A percentile compares a stretch with the other conserved stretches of the same genome.
Conservation (phyloP, 129 eudicot genomes). For the Glebionis coronaria region DNA sequence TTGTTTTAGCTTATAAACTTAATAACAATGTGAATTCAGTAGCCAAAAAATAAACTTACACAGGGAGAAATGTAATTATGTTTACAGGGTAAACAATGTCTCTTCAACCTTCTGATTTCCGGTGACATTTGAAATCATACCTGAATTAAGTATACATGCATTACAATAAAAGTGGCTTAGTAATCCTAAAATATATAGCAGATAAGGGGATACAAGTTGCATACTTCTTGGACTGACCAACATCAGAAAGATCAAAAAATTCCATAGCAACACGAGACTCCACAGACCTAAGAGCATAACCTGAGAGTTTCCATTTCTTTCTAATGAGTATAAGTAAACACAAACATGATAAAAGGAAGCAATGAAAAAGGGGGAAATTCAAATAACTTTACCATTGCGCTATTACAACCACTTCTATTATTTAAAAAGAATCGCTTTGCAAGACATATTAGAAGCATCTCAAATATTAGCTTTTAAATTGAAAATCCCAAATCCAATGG, state of each 20-base stretch:
- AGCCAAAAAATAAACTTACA: slow-evolving; percentile 46
- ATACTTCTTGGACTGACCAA: slow-evolving; percentile 94
- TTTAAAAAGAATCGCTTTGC: too few relatives aligned
- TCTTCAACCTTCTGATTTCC: slow-evolving; percentile 91
- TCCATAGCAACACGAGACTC: slow-evolving; percentile 99
- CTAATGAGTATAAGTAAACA: background rate
- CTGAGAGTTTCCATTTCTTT: slow-evolving; percentile 35
- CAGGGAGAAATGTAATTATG: slow-evolving; percentile 90
- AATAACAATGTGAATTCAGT: background rate
- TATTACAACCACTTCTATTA: too few relatives aligned
- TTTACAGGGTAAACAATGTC: slow-evolving; percentile 97
- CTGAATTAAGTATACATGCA: slow-evolving; percentile 41
- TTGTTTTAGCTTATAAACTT: background rate
- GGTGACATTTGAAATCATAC: slow-evolving; percentile 95
- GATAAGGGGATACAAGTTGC: too few relatives aligned
- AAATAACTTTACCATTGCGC: background rate
- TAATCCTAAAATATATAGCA: too few relatives aligned
- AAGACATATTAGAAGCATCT: too few relatives aligned
- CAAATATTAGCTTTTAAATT: too few relatives aligned
- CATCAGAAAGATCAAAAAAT: slow-evolving; percentile 73
- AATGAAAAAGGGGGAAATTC: background rate
- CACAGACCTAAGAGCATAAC: slow-evolving; percentile 95
- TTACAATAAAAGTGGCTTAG: background rate
- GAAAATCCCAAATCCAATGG: too few relatives aligned
- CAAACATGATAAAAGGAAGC: background rate